These are phyloP conservation scores for Aureobasidium uvarum DNA, from an alignment of 2,329 filamentous ascomycete species.

Conservation along the genomic window DNA sequence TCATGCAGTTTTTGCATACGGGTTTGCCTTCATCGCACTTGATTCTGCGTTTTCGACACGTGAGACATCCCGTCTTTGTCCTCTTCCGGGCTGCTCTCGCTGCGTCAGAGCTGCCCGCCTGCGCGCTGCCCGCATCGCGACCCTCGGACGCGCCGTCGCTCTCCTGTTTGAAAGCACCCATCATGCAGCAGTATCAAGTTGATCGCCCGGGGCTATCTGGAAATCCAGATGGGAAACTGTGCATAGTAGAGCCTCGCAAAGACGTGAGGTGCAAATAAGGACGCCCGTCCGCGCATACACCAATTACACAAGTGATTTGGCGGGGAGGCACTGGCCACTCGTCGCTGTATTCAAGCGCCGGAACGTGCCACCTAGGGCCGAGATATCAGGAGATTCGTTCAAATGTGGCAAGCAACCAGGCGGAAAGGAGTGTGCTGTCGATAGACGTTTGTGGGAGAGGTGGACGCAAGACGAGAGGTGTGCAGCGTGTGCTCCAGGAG, in stretches of 20 bases:
- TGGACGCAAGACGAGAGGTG: constrained; percentile 6
- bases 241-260: constrained; percentile 21
- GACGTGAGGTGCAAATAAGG: constrained; percentile 24
- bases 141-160: constrained; percentile 9
- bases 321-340: constrained; percentile 23
- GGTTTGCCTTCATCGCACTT: constrained; percentile 93
- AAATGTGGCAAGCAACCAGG: background rate
- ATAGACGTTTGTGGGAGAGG: constrained; percentile 10
- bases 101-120: constrained; percentile 19
- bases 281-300: constrained; percentile 18
- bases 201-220: constrained; percentile 14
- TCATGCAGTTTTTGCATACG: constrained; percentile 79
- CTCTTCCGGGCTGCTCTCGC: constrained; percentile 51
- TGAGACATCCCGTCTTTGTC: constrained; percentile 91
- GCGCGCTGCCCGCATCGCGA: constrained; percentile 11
- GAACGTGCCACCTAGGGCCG: constrained; percentile 7
- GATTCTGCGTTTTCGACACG: constrained; percentile 90
- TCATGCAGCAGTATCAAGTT: constrained; percentile 1
- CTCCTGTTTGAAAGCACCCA: constrained; percentile 13
- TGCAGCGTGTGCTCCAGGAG: background rate
- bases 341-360: constrained; percentile 4
- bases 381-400: background rate
- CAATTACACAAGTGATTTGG: constrained; percentile 25
- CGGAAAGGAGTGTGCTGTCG: constrained; percentile 13
- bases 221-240: background rate